Conservation (phyloP, 257 asterid genomes). For the Jaltomata sinuosa region DNA sequence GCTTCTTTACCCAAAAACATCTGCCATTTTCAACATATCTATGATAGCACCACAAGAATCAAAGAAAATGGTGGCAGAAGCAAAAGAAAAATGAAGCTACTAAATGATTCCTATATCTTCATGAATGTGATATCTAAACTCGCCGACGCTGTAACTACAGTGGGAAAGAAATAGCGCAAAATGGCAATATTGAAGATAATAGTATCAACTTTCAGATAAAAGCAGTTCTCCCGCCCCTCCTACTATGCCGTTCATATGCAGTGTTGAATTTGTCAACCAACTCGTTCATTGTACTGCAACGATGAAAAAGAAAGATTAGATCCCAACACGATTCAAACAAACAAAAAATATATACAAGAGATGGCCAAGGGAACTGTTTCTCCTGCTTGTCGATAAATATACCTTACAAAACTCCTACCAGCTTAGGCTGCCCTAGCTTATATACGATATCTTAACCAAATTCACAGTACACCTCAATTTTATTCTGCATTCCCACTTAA, state of each 20-base stretch:
- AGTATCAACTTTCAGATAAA: slow-evolving; percentile 34
- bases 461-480: neutral
- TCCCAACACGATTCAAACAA: neutral
- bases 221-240: slow-evolving; percentile 76
- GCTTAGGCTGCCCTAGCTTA: neutral
- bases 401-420: neutral
- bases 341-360: neutral
- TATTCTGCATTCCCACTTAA: neutral
- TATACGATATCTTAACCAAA: neutral
- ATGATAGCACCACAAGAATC: neutral
- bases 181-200: neutral
- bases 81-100: neutral
- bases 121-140: neutral
- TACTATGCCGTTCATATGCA: slow-evolving; percentile 77
- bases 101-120: neutral
- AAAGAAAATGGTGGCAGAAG: neutral
- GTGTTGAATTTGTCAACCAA: slow-evolving; percentile 85
- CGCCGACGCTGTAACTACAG: neutral
- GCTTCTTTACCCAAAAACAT: neutral
- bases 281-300: slow-evolving; percentile 80
- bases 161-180: neutral
- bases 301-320: slow-evolving; percentile 3
- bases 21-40: neutral
- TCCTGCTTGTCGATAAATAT: neutral
- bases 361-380: neutral